Percentiles rank a stretch among this genome's conserved stretches.
These are phyloP conservation scores for Thelonectria olida DNA, from an alignment of 2,329 filamentous ascomycete genomes.

Conservation along the genomic window DNA sequence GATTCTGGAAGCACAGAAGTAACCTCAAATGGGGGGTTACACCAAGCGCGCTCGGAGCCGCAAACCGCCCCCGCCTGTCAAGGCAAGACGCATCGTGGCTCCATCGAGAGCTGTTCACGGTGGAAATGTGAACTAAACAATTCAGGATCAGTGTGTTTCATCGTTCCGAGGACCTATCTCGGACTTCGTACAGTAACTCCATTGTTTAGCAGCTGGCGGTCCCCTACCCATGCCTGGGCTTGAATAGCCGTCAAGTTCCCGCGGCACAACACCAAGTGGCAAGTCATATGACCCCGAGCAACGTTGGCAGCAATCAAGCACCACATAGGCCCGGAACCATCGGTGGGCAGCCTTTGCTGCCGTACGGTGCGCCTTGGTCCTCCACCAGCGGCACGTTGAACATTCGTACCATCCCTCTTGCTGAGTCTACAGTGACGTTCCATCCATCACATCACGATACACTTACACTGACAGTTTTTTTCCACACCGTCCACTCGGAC, in stretches of 20 bases:
- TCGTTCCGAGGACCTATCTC: neutral
- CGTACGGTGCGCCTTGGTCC: constrained; percentile 1
- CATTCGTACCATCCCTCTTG: neutral
- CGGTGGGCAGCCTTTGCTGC: neutral
- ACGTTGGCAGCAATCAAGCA: constrained; percentile 13
- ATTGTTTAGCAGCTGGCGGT: neutral
- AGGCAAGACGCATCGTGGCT: neutral
- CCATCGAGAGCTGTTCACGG: neutral
- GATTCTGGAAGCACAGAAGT: neutral
- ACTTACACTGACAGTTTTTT: neutral
- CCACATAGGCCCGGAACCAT: constrained; percentile 2
- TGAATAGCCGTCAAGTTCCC: neutral
- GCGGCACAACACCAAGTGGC: constrained; percentile 1
- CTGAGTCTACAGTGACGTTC: constrained; percentile 24
- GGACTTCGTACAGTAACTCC: neutral
- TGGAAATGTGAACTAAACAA: neutral
- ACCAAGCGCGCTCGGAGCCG: neutral
- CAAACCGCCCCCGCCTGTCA: neutral
- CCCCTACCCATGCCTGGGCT: neutral
- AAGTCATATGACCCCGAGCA: constrained; percentile 23
- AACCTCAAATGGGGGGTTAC: neutral
- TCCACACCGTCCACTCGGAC: constrained; percentile 4
- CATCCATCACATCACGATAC: constrained; percentile 26
- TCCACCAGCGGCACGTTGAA: constrained; percentile 12
- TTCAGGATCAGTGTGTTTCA: neutral